phyloP scores from a whole-genome alignment of 129 eudicot genomes.

The Glebionis coronaria region DNA sequence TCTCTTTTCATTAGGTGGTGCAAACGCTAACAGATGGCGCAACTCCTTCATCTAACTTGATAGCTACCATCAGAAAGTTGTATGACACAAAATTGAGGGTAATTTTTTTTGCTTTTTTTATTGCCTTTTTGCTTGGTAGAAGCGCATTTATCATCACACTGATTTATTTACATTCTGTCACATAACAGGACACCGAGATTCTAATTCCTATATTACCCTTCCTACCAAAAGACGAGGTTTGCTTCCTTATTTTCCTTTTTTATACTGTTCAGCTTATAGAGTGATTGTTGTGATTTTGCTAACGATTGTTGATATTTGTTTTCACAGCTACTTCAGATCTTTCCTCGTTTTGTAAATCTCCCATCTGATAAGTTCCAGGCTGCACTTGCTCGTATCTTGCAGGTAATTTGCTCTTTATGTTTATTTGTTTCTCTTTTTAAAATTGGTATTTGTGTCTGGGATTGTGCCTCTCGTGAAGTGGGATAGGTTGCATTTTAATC shows the following conservation, averaged over 20 bases:
- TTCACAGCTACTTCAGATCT: conserved; percentile 62
- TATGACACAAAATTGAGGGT: conserved; percentile 79
- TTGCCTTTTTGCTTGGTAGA: conserved; percentile 6
- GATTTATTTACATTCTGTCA: conserved; percentile 12
- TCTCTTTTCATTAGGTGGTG: conserved; percentile 58
- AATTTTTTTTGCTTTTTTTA: neutral
- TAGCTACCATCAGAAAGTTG: conserved; percentile 63
- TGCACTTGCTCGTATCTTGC: conserved; percentile 67
- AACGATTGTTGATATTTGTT: conserved; percentile 16
- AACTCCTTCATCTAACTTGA: conserved; percentile 69
- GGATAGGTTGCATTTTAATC: too few species aligned
- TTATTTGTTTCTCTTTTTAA: neutral
- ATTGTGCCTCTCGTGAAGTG: neutral
- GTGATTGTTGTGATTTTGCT: neutral
- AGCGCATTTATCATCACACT: conserved; percentile 13
- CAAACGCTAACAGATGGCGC: conserved; percentile 85
- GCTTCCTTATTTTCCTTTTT: neutral
- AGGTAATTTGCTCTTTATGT: conserved; percentile 43
- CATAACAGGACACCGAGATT: conserved; percentile 76
- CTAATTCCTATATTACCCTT: conserved; percentile 72
- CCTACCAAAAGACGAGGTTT: conserved; percentile 85
- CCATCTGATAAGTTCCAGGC: conserved; percentile 76
- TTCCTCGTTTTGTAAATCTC: conserved; percentile 76
- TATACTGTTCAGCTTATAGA: conserved; percentile 14
- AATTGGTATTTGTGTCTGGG: neutral